Evolutionary conservation across 768 basidiomycete genomes (phyloP), one percentile per base, ranked within the genome.

Genomic region (Boletus sp.): DNA sequence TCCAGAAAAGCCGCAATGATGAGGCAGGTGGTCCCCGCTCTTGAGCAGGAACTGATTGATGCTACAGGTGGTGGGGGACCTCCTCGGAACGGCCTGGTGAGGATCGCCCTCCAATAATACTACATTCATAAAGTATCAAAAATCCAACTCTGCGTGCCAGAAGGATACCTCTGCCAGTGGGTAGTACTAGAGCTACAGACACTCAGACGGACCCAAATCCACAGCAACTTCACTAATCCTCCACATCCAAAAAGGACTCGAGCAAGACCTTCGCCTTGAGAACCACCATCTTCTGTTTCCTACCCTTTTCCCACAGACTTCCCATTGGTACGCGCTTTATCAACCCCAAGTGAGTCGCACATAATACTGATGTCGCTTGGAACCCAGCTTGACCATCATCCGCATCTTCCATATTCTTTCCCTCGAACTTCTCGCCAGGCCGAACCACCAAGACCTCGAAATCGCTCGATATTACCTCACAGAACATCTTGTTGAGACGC

Each of bases 381-480:
- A 30, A 20, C 30, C 32, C 51, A 10, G 18, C 36, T 12, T 29
- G 50, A 15, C 14, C 36, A 3, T n/a, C 57, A 30, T 55, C 53
- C 12, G 42, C 15, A 6, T 58, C 57, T 45, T 52, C 60, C 57
- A 61, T 59, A 14, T 20, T 33, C 47, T 44, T 49, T 3, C 28
- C 49, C 29, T 47, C 46, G 20, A 61, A 61, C 32, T 29, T 60
- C 11, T 52, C 50, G 7, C 60, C 50, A 29, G 60, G 58, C 6
- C 4, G 14, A 20, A 49, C 40, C 2, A 53, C 15, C 41, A 61
- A 52, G 8, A 56, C 54, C 18, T 55, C 60, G 24, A 60, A 61
- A 36, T 61, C 60, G 28, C 58, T 46, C 7, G 60, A 60, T 39
- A 61, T 44, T 1, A 61, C 53, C 10, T 59, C 59, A 37, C 54